Evolutionary conservation across 352 stramenopile genomes (phyloP).

Genomic region (Phytophthora constricta): DNA sequence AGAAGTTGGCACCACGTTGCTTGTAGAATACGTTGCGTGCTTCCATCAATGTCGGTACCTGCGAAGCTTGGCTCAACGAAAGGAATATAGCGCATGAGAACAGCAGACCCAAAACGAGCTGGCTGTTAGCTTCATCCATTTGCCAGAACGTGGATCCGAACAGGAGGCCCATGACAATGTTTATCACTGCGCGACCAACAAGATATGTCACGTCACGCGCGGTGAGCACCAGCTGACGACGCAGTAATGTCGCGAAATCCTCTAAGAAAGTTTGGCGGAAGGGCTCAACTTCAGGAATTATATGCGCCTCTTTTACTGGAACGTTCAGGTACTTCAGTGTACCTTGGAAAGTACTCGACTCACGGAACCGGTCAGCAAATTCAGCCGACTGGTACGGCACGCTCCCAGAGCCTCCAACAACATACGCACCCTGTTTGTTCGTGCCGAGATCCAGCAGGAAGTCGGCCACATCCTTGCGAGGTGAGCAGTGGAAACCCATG

Average conservation of each 20-base stretch:
- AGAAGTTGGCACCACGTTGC: constrained; percentile 88
- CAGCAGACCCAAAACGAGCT: constrained; percentile 78
- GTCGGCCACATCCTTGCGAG: constrained; percentile 29
- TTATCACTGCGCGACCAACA: constrained; percentile 50
- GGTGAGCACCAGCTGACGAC: constrained; percentile 71
- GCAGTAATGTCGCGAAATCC: constrained; percentile 41
- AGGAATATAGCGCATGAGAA: constrained; percentile 89
- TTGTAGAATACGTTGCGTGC: constrained; percentile 87
- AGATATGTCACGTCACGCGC: constrained; percentile 53
- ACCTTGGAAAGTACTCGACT: constrained; percentile 49
- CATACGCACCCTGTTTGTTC: constrained; percentile 14
- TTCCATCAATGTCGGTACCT: constrained; percentile 82
- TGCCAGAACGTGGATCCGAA: constrained; percentile 71
- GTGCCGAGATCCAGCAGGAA: constrained; percentile 28
- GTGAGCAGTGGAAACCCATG: constrained; percentile 53
- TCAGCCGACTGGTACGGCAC: constrained; percentile 28
- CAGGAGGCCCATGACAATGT: constrained; percentile 57
- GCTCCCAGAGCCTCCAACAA: not conserved
- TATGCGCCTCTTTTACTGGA: constrained; percentile 29
- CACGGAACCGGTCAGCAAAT: constrained; percentile 47
- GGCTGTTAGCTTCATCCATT: constrained; percentile 49
- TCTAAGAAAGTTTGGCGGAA: constrained; percentile 53
- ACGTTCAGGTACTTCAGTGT: constrained; percentile 42
- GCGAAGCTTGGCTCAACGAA: constrained; percentile 72
- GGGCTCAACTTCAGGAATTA: constrained; percentile 14